These are phyloP conservation scores for Paramyrothecium sp. DNA, from an alignment of 2,329 filamentous ascomycete genomes.

Conservation along the genomic window DNA sequence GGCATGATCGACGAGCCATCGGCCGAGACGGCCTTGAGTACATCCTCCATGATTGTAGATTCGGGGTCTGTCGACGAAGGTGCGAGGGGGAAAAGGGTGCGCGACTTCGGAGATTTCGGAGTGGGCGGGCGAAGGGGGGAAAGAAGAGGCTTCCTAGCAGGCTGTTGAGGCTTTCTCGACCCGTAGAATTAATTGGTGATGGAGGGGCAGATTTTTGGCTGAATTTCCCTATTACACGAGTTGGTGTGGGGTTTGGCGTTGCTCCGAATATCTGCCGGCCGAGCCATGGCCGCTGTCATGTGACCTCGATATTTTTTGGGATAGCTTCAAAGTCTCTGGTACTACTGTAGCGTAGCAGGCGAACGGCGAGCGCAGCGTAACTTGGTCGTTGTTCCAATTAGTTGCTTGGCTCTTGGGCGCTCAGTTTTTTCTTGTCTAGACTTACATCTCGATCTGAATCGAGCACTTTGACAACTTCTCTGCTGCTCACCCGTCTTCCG, in stretches of 20 bases:
- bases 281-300: conserved; percentile 28
- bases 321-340: neutral
- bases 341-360: neutral
- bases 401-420: neutral
- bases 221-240: conserved; percentile 37
- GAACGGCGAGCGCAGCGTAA: neutral
- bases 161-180: neutral
- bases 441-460: no score
- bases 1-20: conserved; percentile 79
- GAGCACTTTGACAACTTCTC: no score
- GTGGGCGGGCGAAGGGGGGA: neutral
- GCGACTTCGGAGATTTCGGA: conserved; percentile 3
- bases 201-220: conserved; percentile 41
- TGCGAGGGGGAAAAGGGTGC: conserved; percentile 20
- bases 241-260: conserved; percentile 31
- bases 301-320: conserved; percentile 31
- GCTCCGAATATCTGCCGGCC: conserved; percentile 31
- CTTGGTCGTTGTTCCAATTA: neutral
- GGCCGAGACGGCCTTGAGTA: conserved; percentile 53
- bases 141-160: neutral
- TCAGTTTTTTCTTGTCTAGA: no score
- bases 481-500: neutral
- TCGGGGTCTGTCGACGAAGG: conserved; percentile 9
- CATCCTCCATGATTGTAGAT: conserved; percentile 35
- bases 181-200: conserved; percentile 19